Evolutionary conservation across 2,329 filamentous ascomycete genomes (phyloP).

Genomic region (Penicillium sp.): DNA sequence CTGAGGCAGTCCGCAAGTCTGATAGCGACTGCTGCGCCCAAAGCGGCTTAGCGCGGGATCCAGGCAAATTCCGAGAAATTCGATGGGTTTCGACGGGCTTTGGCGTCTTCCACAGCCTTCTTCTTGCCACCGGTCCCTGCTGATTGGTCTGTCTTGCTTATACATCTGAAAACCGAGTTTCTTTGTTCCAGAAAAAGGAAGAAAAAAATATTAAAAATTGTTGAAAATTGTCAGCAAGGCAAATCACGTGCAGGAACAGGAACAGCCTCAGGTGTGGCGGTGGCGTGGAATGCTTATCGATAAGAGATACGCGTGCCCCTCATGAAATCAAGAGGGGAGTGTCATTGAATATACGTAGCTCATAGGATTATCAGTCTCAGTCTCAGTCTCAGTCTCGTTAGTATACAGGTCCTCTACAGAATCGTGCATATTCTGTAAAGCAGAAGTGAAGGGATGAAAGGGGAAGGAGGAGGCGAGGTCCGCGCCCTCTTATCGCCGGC

Average conservation of each 20-base stretch:
- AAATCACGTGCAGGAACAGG: neutral
- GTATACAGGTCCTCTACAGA: no score
- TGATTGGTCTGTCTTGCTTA: neutral
- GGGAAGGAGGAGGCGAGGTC: no score
- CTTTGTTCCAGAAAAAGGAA: no score
- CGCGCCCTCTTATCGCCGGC: no score
- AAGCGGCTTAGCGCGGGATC: conserved; percentile 5
- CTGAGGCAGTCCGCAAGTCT: neutral
- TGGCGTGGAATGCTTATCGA: neutral
- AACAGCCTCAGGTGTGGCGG: conserved; percentile 14
- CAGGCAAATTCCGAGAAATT: conserved; percentile 12
- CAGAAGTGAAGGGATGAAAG: no score
- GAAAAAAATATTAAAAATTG: no score
- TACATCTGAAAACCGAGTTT: no score
- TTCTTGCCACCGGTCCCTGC: neutral
- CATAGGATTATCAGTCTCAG: neutral
- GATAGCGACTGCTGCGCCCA: neutral
- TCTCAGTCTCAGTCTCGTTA: no score
- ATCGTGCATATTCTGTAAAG: no score
- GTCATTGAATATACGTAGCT: no score
- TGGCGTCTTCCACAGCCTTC: conserved; percentile 9
- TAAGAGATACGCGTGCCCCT: neutral
- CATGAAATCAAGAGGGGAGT: no score
- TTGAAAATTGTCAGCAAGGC: no score
- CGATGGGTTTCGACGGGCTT: conserved; percentile 10